Percentiles rank a stretch among this genome's conserved stretches.
phyloP scores from a whole-genome alignment of 106 monocot species.

The Dioscorea zingiberensis region DNA sequence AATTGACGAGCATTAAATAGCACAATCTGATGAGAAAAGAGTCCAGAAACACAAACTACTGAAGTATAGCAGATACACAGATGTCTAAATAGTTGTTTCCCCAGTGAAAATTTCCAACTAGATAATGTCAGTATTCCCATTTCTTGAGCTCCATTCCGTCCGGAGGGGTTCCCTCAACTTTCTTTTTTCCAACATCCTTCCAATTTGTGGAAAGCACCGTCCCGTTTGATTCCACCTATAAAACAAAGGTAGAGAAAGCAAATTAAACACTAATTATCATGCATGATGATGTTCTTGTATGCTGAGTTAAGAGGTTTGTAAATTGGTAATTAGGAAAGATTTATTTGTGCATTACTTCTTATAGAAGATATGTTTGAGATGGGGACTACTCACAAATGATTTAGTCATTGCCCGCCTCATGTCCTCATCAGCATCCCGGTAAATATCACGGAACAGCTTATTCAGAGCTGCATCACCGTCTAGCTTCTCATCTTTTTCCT shows the following conservation, averaged over 20 bases:
- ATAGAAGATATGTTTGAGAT: too few relatives aligned
- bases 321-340: too few relatives aligned
- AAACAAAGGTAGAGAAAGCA: background rate
- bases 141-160: conserved; percentile 76
- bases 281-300: too few relatives aligned
- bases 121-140: conserved; percentile 38
- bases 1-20: too few relatives aligned
- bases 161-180: conserved; percentile 66
- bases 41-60: too few relatives aligned
- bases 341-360: too few relatives aligned
- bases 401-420: conserved; percentile 88
- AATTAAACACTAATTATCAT: too few relatives aligned
- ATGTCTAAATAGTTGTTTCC: too few relatives aligned
- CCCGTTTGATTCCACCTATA: conserved; percentile 81
- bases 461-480: conserved; percentile 93
- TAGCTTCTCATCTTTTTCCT: conserved; percentile 97
- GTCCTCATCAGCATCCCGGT: conserved; percentile 85
- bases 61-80: too few relatives aligned
- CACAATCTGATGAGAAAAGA: too few relatives aligned
- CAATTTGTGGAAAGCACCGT: conserved; percentile 77
- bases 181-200: conserved; percentile 67
- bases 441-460: conserved; percentile 92
- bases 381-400: conserved; percentile 65
- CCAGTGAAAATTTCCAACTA: too few relatives aligned
- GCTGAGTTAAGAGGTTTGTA: too few relatives aligned